Base-by-base conservation (phyloP, 2,329 filamentous ascomycete genomes). In the Triangularia verruculosa region DNA sequence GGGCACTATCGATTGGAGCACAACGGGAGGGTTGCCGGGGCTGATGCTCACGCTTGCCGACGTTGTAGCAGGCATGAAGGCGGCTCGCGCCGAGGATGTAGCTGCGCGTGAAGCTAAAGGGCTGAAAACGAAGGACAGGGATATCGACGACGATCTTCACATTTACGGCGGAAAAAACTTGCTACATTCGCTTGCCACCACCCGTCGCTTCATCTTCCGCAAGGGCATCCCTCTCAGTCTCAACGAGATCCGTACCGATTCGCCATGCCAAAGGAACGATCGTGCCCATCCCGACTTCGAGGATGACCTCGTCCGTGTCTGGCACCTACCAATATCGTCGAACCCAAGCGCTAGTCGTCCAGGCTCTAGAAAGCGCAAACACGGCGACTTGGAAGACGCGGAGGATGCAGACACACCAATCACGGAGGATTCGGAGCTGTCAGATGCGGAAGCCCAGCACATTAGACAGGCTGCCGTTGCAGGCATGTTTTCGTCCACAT, bases 41-140 rank as follows among this genome's bases (percentile, higher is more conserved):
- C 85, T 93, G 80, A 83, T 97, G 63, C 82, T 99, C 68, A 96
- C 92, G 4, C 75, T 97, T 64, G 92, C 93, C 27, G 92, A 95
- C 74, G 77, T 83, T 5, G 76, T 84, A 22, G 79, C 83, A 5
- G 74, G 78, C 15, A 80, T 80, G 34, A 78, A 77, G 61, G 79
- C 82, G 65, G 74, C 75, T 7, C 63, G 73, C 4, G 72, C 72
- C 20, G 71, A 75, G 9, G 72, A 79, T 32, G 82, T 83, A 56
- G 71, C 75, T 32, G 73, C 75, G 62, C 76, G 78, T 59, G 75
- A 73, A 59, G 74, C 74, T 20, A 80, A 79, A 68, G 76, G 79
- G 13, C 69, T 69, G 32, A 72, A 74, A 39, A 13, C 39, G 65
- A 2, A 9, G 4, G 28, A 24, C 8, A 47, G 39, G n/a, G 39